Evolutionary conservation across 2,329 filamentous ascomycete species (phyloP).

Genomic region (Verruconis gallopava): DNA sequence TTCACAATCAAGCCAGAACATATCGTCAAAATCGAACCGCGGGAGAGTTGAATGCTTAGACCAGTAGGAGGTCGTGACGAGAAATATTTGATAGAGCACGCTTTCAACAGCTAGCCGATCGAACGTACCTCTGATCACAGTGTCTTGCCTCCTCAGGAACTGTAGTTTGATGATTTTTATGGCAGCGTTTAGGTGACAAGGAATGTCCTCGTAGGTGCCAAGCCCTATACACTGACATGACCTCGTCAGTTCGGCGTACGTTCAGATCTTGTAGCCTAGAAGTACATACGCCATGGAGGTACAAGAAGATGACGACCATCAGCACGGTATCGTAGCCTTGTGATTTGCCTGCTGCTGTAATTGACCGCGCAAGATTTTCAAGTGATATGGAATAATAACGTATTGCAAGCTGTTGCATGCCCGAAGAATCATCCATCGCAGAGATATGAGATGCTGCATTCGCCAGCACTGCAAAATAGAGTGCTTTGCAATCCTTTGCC

Average conservation of each 20-base stretch:
- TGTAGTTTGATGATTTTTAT: neutral
- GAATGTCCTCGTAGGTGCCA: neutral
- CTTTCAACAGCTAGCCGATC: constrained; percentile 14
- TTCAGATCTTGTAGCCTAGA: neutral
- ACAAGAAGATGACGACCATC: neutral
- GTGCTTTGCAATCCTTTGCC: neutral
- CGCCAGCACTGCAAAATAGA: neutral
- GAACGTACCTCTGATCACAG: constrained; percentile 10
- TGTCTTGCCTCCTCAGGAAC: neutral
- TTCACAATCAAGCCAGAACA: constrained; percentile 14
- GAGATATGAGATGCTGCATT: neutral
- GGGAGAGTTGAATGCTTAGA: constrained; percentile 10
- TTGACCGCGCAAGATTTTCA: neutral
- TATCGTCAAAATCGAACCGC: constrained; percentile 12
- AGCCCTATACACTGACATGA: neutral
- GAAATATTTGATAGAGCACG: constrained; percentile 15
- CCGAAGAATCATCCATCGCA: neutral
- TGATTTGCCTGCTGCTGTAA: neutral
- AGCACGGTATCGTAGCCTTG: neutral
- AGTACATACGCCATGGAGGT: neutral
- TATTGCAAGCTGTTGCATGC: neutral
- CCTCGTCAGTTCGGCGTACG: neutral
- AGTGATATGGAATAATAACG: neutral
- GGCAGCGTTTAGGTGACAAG: neutral
- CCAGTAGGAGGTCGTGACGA: constrained; percentile 14